Percentiles rank a stretch among this genome's conserved stretches.
These are phyloP conservation scores for Lobulomyces angularis DNA, from an alignment of 192 early-diverging fungal species.

Conservation along the genomic window DNA sequence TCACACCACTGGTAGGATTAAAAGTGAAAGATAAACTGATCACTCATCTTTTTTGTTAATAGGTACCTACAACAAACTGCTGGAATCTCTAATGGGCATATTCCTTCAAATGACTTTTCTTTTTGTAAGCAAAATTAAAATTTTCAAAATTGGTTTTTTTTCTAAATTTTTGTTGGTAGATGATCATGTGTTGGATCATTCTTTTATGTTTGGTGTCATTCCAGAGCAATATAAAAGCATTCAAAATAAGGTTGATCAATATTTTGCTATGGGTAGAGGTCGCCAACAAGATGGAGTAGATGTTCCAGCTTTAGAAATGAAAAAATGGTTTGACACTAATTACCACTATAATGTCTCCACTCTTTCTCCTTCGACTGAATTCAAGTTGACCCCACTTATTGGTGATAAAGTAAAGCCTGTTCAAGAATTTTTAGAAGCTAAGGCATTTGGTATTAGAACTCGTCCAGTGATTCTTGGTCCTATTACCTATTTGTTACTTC, in stretches of 20 bases:
- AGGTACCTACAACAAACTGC: constrained; percentile 53
- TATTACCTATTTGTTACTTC: constrained; percentile 74
- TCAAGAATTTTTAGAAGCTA: constrained; percentile 81
- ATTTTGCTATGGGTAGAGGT: constrained; percentile 98
- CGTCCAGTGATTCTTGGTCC: constrained; percentile 91
- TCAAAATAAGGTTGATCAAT: constrained; percentile 49
- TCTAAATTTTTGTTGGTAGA: neutral
- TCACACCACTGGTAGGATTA: constrained; percentile 70
- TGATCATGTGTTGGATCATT: constrained; percentile 15
- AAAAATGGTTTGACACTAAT: constrained; percentile 99
- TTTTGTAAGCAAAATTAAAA: constrained; percentile 89
- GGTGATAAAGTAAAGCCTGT: constrained; percentile 53
- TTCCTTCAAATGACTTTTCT: constrained; percentile 90
- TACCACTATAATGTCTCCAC: constrained; percentile 47
- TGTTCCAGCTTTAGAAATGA: constrained; percentile 94
- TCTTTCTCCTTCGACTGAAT: neutral
- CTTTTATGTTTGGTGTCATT: constrained; percentile 42
- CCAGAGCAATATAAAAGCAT: constrained; percentile 43
- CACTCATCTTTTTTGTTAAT: constrained; percentile 12
- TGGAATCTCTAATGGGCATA: constrained; percentile 56
- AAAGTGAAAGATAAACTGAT: too few species aligned
- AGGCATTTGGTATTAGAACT: constrained; percentile 77
- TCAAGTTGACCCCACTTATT: constrained; percentile 14
- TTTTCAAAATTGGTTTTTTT: neutral
- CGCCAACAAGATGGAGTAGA: constrained; percentile 72